Percentiles rank a stretch among this genome's conserved stretches.
These are phyloP conservation scores for Glycine soja DNA, from an alignment of 306 rosid species.

Conservation along the genomic window DNA sequence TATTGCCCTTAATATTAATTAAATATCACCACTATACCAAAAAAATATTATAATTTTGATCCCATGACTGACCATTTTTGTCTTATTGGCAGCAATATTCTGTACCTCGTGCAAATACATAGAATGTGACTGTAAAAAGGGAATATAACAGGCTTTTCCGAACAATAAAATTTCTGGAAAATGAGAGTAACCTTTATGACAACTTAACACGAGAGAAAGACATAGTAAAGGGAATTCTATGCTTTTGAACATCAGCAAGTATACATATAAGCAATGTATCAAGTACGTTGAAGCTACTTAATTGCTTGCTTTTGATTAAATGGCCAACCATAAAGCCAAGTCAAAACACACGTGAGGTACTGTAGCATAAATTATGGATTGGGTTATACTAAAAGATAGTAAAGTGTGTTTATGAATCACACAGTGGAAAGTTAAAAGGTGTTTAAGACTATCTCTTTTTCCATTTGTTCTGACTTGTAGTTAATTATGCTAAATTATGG, in stretches of 20 bases:
- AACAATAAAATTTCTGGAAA: slow-evolving; percentile 14
- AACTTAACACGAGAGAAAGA: neutral
- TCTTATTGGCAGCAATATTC: neutral
- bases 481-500: neutral
- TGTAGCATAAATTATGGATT: neutral
- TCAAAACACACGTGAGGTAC: slow-evolving; percentile 13
- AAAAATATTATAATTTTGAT: slow-evolving; percentile 17
- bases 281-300: no score
- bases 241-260: slow-evolving; percentile 24
- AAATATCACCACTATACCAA: slow-evolving; percentile 31
- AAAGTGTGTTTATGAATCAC: neutral
- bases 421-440: neutral
- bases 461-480: neutral
- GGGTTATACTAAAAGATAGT: neutral
- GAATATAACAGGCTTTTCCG: neutral
- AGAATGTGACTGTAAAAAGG: slow-evolving; percentile 31
- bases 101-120: neutral
- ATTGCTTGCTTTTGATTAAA: no score
- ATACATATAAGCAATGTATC: no score
- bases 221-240: neutral
- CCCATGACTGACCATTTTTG: slow-evolving; percentile 1
- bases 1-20: neutral
- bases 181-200: neutral
- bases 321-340: no score
- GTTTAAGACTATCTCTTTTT: neutral